phyloP scores from a whole-genome alignment of 164 flowering plant species.

The Liriodendron chinense region DNA sequence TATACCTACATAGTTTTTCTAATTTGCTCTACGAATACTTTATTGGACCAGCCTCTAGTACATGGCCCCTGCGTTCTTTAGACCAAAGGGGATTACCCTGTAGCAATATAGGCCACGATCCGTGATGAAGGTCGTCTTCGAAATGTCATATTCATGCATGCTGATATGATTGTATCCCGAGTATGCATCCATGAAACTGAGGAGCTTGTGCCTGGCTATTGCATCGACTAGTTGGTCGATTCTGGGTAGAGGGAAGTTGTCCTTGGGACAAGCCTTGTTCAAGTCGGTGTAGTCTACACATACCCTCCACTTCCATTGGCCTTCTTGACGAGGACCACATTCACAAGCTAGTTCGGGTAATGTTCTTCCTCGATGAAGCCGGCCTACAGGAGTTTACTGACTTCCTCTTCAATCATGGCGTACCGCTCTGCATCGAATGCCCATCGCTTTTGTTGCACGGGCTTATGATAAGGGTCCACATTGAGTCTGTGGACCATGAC shows the following conservation, averaged over 20 bases:
- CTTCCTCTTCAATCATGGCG: background rate
- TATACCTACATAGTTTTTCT: background rate
- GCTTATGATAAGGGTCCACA: background rate
- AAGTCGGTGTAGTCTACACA: conserved; percentile 1
- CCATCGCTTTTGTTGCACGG: background rate
- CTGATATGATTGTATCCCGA: conserved; percentile 1
- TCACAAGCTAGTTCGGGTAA: too few relatives aligned
- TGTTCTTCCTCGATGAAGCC: too few relatives aligned
- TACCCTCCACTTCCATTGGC: background rate
- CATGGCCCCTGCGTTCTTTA: background rate
- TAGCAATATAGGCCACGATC: background rate
- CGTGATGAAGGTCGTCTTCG: background rate
- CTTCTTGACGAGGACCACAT: background rate
- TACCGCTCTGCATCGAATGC: background rate
- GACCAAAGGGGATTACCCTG: background rate
- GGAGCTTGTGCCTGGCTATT: background rate
- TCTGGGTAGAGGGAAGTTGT: background rate
- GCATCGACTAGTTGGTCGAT: conserved; percentile 1
- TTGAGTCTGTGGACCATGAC: too few relatives aligned
- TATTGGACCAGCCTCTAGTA: background rate
- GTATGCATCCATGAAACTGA: conserved; percentile 5
- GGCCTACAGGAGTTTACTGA: background rate
- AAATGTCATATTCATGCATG: background rate
- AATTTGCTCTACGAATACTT: background rate
- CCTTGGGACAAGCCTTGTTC: background rate